Evolutionary conservation across 768 basidiomycete species (phyloP).

Genomic region (Thelephora aurantiotincta): DNA sequence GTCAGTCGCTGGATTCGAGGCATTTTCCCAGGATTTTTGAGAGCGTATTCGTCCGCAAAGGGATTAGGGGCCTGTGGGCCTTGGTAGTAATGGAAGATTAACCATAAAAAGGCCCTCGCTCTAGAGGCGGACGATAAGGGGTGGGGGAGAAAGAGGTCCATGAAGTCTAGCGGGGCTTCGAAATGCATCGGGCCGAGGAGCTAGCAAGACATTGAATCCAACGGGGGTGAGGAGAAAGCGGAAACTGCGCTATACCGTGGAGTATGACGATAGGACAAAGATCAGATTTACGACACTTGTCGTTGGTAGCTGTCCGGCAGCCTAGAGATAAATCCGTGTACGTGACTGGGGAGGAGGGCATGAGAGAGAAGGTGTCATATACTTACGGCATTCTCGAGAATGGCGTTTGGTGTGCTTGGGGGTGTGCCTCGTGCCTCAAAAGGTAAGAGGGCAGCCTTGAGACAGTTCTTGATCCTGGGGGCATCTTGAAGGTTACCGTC

Average conservation of each 20-base stretch:
- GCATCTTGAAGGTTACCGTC: conserved; percentile 84
- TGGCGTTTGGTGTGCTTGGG: conserved; percentile 64
- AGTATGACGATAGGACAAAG: conserved; percentile 49
- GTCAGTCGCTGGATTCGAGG: conserved; percentile 44
- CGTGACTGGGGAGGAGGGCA: conserved; percentile 1
- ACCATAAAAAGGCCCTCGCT: conserved; percentile 71
- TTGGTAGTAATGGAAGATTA: conserved; percentile 74
- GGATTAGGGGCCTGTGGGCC: conserved; percentile 49
- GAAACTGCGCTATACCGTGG: neutral
- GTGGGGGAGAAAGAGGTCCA: conserved; percentile 77
- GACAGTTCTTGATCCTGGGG: conserved; percentile 81
- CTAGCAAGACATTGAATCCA: conserved; percentile 9
- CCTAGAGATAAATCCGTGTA: conserved; percentile 20
- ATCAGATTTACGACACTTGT: conserved; percentile 81
- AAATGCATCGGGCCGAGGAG: conserved; percentile 45
- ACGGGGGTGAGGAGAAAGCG: neutral
- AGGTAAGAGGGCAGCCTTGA: conserved; percentile 68
- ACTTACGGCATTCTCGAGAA: conserved; percentile 53
- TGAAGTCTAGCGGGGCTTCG: conserved; percentile 57
- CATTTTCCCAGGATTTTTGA: conserved; percentile 42
- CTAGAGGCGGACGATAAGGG: conserved; percentile 59
- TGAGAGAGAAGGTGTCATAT: conserved; percentile 1
- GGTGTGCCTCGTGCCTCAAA: conserved; percentile 50
- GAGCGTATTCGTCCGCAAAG: conserved; percentile 56
- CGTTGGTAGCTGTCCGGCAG: conserved; percentile 49